Base-by-base conservation (phyloP, 179 eudicot species). In the Vitellaria paradoxa region DNA sequence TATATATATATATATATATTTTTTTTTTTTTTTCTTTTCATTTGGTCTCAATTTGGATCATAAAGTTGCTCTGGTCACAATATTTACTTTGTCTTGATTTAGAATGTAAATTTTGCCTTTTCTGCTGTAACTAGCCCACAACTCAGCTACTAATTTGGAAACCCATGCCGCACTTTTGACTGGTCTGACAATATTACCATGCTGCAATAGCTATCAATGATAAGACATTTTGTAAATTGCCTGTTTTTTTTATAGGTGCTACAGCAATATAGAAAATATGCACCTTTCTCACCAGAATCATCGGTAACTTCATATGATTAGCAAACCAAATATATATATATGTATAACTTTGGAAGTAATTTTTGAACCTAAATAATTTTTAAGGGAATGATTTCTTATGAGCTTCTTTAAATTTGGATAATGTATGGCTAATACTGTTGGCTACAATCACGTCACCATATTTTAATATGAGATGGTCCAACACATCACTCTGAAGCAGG, bases 1-100 rank as follows among this genome's bases (percentile, higher is more conserved):
- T 40, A 65, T 24, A 42, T 42, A 42, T 37, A 37, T 37, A 4
- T 37, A 37, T 37, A 37, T 2, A 37, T n/a, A 0, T 21, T 55
- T 70, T 8, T 6, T 26, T 46, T 49, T 5, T 65, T 72, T 65
- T 6, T 15, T 61, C n/a, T 65, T 26, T 14, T 50, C 40, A 37
- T 20, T 37, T 52, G 72, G 42, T 76, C 21, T 76, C 72, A 53
- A 13, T 52, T 65, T 52, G 30, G 72, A 26, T 30, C 40, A 76
- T 70, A 52, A 70, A 57, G 20, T 50, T 53, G 45, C 7, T 20
- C 30, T 47, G 63, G 60, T 50, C 45, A 42, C 70, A 37, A 55
- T 52, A 52, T 65, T 18, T 18, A 30, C 56, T 65, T 65, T 42
- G 20, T 49, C 23, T 75, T 65, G 72, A 42, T 42, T 42, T 42